Base-by-base conservation (phyloP, 2,329 filamentous ascomycete genomes). In the Mycosphaerelloides madeirae region DNA sequence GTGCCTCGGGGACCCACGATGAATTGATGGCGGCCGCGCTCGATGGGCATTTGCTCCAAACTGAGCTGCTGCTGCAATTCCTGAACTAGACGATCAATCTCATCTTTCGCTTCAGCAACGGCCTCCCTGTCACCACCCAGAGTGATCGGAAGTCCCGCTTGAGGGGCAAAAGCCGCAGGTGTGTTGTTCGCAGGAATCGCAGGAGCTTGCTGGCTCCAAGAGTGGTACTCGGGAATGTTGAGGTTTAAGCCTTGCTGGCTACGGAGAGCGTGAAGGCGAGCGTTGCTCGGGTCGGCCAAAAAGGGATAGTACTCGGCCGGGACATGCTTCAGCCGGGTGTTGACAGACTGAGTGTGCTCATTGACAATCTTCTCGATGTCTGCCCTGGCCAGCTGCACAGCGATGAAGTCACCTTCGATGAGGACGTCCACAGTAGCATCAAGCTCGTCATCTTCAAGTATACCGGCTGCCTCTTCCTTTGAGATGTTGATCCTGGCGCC, bases 261-360 rank as follows among this genome's bases (percentile, higher is more conserved):
- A 66, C 91, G 85, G 41, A 95, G 74, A 29, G 78, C 77, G 53
- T 79, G 75, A 43, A 87, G 70, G 39, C 80, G 72, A 36, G 78
- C 73, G 63, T 89, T 87, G 64, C 85, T 79, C 8, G 84, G 80
- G 38, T 89, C 89, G 18, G 88, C 84, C 65, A 98, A 84, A 73
- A 98, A 98, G 41, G 91, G 91, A 69, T 93, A 98, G 68, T 93
- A 94, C 64, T 95, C 89, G 19, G 88, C 80, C 6, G 93, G 90
- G 48, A 98, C 84, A 38, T 83, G 82, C 66, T 84, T 87, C 54
- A 98, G 69, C 58, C 86, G 87, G 45, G 88, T 77, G 69, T 80
- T 93, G 61, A 90, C 79, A 56, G 84, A 91, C 43, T 87, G 84
- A 41, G 86, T 83, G 50, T 88, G 83, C 68, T 96, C 89, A 58